Conservation (phyloP, 2,329 filamentous ascomycete genomes). For the Blumeria hordei region DNA sequence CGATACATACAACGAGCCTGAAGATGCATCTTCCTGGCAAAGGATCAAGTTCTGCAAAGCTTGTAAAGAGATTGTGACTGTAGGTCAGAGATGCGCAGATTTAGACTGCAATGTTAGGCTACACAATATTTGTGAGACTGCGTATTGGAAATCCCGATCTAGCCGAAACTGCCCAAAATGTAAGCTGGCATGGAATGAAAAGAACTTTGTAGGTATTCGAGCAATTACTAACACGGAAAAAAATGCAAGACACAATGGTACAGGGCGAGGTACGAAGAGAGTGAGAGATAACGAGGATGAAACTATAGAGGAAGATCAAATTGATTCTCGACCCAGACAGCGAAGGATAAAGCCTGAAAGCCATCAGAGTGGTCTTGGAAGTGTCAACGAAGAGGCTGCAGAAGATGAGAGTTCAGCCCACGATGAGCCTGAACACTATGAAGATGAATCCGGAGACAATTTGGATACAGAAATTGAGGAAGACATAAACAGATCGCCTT, state of each 20-base stretch:
- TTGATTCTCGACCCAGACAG: too few relatives aligned
- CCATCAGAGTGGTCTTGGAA: too few relatives aligned
- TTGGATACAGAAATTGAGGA: too few relatives aligned
- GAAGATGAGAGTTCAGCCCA: too few relatives aligned
- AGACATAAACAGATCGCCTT: too few relatives aligned
- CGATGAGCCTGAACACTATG: too few relatives aligned
- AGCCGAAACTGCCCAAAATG: conserved; percentile 41
- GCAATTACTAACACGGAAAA: conserved; percentile 14
- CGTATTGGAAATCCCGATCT: conserved; percentile 38
- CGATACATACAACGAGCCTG: conserved; percentile 72
- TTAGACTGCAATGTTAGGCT: conserved; percentile 43
- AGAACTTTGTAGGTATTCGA: conserved; percentile 14
- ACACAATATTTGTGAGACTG: conserved; percentile 52
- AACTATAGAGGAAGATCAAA: too few relatives aligned
- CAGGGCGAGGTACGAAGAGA: conserved; percentile 13
- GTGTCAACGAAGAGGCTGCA: too few relatives aligned
- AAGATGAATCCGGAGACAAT: too few relatives aligned
- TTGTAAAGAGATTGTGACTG: conserved; percentile 73
- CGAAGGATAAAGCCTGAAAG: too few relatives aligned
- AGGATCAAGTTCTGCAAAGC: conserved; percentile 71
- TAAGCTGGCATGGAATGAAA: conserved; percentile 22
- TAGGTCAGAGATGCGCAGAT: conserved; percentile 53
- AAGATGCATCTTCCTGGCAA: conserved; percentile 33
- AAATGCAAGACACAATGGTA: conserved; percentile 11
- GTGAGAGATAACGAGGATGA: conserved; percentile 13